phyloP scores from a whole-genome alignment of 352 stramenopile genomes.

The Globisporangium spiculum region DNA sequence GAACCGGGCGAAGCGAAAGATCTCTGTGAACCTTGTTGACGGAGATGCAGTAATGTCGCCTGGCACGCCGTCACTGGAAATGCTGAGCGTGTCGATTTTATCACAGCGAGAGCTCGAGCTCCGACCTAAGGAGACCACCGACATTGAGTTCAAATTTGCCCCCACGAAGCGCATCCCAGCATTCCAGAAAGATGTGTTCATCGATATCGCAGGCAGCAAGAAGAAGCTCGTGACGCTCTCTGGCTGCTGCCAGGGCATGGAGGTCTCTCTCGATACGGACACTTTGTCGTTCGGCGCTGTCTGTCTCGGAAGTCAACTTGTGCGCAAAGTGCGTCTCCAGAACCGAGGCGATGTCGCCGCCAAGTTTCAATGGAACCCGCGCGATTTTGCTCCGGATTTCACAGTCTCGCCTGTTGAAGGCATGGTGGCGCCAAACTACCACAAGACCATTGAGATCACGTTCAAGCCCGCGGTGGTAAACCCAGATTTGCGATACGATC shows the following conservation, averaged over 20 bases:
- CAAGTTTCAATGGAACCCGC: constrained; percentile 85
- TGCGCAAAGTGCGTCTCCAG: constrained; percentile 83
- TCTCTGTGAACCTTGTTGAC: constrained; percentile 58
- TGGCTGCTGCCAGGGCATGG: constrained; percentile 89
- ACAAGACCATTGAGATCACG: constrained; percentile 89
- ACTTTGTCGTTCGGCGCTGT: constrained; percentile 89
- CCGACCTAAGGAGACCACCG: constrained; percentile 68
- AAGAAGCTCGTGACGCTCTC: constrained; percentile 80
- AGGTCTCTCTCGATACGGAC: constrained; percentile 88
- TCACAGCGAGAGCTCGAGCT: constrained; percentile 64
- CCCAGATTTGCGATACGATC: constrained; percentile 87
- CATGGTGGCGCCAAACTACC: constrained; percentile 74
- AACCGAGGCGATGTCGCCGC: constrained; percentile 89
- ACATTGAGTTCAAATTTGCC: constrained; percentile 75
- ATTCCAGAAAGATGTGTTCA: constrained; percentile 66
- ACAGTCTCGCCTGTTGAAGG: constrained; percentile 76
- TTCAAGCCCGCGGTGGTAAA: constrained; percentile 82
- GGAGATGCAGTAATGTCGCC: constrained; percentile 7
- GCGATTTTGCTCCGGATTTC: constrained; percentile 82
- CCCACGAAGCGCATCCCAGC: constrained; percentile 57
- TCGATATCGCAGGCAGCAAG: constrained; percentile 60
- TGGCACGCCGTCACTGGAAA: constrained; percentile 31
- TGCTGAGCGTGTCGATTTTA: constrained; percentile 60
- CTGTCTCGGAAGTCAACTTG: constrained; percentile 82
- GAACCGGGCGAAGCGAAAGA: constrained; percentile 83